Conservation (phyloP, 2,329 filamentous ascomycete species). For the Pseudogymnoascus sp. region DNA sequence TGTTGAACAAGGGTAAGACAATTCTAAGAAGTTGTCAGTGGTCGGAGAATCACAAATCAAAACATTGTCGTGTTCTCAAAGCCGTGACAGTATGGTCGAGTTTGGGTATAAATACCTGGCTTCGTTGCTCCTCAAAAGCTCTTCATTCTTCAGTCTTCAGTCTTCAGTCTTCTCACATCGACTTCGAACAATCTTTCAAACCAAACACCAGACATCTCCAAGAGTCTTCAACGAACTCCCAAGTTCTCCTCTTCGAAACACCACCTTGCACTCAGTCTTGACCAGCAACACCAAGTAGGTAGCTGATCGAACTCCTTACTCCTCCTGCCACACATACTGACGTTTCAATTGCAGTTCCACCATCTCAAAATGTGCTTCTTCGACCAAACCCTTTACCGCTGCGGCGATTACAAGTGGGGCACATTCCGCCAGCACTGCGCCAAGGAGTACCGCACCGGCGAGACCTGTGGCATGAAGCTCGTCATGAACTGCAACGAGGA, state of each 20-base stretch:
- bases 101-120: conserved; percentile 8
- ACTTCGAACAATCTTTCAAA: conserved; percentile 15
- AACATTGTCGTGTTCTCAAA: conserved; percentile 3
- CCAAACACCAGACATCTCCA: conserved; percentile 13
- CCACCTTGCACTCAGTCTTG: conserved; percentile 11
- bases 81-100: not conserved
- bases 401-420: conserved; percentile 92
- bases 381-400: conserved; percentile 77
- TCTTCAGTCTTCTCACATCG: conserved; percentile 12
- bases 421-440: conserved; percentile 88
- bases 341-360: not conserved
- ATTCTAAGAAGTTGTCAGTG: conserved; percentile 4
- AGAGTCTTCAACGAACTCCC: conserved; percentile 14
- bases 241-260: conserved; percentile 15
- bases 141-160: conserved; percentile 6
- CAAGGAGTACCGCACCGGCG: conserved; percentile 90
- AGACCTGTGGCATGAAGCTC: conserved; percentile 91
- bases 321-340: conserved; percentile 11
- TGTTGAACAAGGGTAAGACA: conserved; percentile 7
- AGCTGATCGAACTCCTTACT: conserved; percentile 19
- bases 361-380: conserved; percentile 80
- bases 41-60: not conserved
- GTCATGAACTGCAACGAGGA: conserved; percentile 67
- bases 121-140: not conserved
- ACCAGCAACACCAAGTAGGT: conserved; percentile 14